These are phyloP conservation scores for Aspergillus amoenus DNA, from an alignment of 2,329 filamentous ascomycete genomes.

Conservation along the genomic window DNA sequence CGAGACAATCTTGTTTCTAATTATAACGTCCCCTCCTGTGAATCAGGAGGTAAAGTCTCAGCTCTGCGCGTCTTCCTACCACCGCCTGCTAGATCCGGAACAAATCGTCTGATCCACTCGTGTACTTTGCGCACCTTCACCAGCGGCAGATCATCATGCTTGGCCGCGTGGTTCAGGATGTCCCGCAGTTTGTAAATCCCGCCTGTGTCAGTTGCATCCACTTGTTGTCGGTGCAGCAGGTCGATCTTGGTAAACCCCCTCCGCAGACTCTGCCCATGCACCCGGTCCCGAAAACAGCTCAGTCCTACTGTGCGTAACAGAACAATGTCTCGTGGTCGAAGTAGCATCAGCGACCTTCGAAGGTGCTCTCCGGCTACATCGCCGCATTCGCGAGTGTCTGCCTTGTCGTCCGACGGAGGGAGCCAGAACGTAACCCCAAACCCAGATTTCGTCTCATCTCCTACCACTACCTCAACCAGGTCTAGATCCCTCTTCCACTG, in stretches of 20 bases:
- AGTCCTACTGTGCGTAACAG: conserved; percentile 78
- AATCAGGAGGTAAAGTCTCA: conserved; percentile 18
- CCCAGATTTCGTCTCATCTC: conserved; percentile 78
- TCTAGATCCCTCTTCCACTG: conserved; percentile 56
- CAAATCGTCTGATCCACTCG: conserved; percentile 73
- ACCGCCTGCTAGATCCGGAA: conserved; percentile 33
- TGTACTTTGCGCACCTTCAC: conserved; percentile 66
- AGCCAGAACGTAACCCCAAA: conserved; percentile 88
- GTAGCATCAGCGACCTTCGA: conserved; percentile 40
- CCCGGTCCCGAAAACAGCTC: conserved; percentile 69
- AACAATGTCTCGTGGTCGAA: conserved; percentile 74
- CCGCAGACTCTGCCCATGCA: conserved; percentile 81
- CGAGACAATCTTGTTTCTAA: conserved; percentile 13
- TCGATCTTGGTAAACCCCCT: conserved; percentile 68
- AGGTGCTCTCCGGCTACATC: conserved; percentile 32
- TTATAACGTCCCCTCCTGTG: conserved; percentile 17
- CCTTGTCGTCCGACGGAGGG: conserved; percentile 33
- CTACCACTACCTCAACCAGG: conserved; percentile 75
- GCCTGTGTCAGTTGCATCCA: conserved; percentile 52
- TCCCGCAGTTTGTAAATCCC: conserved; percentile 59
- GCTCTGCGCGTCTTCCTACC: not conserved
- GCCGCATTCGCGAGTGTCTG: not conserved
- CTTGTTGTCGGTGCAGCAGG: conserved; percentile 60
- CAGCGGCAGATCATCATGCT: conserved; percentile 50
- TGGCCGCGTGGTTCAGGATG: conserved; percentile 16